A percentile compares a stretch with the other conserved stretches of the same genome.
phyloP scores from a whole-genome alignment of 345 rosid species.

The Lagerstroemia speciosa region DNA sequence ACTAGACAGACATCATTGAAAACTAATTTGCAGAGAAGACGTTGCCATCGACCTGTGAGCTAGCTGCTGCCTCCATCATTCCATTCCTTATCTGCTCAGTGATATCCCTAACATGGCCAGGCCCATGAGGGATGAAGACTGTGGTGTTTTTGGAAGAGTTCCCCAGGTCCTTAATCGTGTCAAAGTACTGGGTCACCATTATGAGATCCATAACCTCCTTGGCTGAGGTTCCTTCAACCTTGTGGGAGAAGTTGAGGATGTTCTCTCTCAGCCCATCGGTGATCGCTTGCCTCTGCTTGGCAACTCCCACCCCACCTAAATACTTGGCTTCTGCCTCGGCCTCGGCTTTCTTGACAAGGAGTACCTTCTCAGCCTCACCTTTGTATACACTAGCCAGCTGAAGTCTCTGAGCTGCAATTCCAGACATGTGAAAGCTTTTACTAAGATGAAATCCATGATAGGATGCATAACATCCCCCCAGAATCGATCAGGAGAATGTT shows the following conservation, averaged over 20 bases:
- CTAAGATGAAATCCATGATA: neutral
- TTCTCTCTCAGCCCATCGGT: constrained; percentile 93
- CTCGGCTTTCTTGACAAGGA: constrained; percentile 82
- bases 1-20: neutral
- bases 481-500: neutral
- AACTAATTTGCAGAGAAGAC: constrained; percentile 3
- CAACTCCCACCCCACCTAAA: constrained; percentile 95
- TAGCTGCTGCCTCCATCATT: constrained; percentile 76
- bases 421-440: neutral
- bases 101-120: constrained; percentile 90
- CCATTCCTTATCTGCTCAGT: constrained; percentile 84
- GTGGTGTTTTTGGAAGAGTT: constrained; percentile 90
- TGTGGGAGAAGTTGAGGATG: constrained; percentile 84
- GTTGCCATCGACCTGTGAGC: constrained; percentile 28
- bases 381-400: constrained; percentile 98
- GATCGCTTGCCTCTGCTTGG: constrained; percentile 96
- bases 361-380: constrained; percentile 96
- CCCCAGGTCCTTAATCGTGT: constrained; percentile 89
- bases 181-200: constrained; percentile 94
- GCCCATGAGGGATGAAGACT: constrained; percentile 92
- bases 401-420: constrained; percentile 80
- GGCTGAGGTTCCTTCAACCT: constrained; percentile 81
- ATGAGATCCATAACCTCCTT: constrained; percentile 98
- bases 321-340: constrained; percentile 96
- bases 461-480: neutral